phyloP scores from a whole-genome alignment of 2,329 filamentous ascomycete species.

The Sporothrix euskadiensis region DNA sequence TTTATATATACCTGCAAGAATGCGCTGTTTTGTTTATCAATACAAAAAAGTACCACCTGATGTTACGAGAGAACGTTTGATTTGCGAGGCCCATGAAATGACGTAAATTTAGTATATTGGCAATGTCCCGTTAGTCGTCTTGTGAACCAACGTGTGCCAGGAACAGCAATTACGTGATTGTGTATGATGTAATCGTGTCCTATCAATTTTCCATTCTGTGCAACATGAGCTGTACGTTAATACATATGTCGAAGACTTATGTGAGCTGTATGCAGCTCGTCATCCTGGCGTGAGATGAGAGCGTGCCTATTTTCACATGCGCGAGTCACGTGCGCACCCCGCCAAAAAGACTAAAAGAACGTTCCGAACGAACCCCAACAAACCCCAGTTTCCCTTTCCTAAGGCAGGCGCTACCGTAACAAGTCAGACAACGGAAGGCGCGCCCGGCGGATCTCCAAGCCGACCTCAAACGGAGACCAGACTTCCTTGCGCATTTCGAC shows the following conservation, averaged over 20 bases:
- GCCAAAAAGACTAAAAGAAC: slow-evolving; percentile 1
- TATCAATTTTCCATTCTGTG: no score
- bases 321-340: slow-evolving; percentile 12
- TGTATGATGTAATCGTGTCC: no score
- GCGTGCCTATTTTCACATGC: neutral
- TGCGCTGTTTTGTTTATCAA: neutral
- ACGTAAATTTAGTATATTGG: neutral
- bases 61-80: neutral
- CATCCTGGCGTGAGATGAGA: neutral
- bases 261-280: neutral
- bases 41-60: neutral
- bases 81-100: neutral
- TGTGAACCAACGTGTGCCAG: no score
- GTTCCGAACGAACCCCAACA: neutral
- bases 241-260: neutral
- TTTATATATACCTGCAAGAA: slow-evolving; percentile 3
- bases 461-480: neutral
- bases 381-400: neutral
- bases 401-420: neutral
- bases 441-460: slow-evolving; percentile 8
- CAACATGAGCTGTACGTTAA: no score
- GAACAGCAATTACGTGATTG: neutral
- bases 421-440: neutral
- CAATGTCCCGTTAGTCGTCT: no score
- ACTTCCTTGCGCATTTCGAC: neutral